Percentiles rank a stretch among this genome's conserved stretches.
phyloP scores from a whole-genome alignment of 208 protist genomes.

The Trichomonas tenax region DNA sequence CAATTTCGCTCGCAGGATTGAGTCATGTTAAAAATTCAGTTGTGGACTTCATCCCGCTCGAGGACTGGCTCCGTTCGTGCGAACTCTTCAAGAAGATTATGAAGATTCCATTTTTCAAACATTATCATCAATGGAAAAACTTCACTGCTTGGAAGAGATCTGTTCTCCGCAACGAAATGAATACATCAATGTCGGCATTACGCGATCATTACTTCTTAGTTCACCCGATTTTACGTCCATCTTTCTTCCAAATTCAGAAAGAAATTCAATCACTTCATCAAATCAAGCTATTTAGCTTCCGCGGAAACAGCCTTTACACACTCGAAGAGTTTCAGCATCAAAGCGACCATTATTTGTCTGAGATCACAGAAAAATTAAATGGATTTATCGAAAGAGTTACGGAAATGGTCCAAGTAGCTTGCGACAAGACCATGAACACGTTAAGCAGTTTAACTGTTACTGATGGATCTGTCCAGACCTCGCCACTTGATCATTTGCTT shows the following conservation, averaged over 20 bases:
- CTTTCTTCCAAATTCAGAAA: neutral
- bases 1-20: neutral
- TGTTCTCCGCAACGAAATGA: neutral
- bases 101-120: constrained; percentile 19
- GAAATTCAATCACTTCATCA: neutral
- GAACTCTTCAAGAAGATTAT: neutral
- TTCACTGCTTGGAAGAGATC: neutral
- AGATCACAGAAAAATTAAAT: neutral
- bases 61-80: constrained; percentile 2
- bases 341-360: neutral
- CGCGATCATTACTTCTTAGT: neutral
- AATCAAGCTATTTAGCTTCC: neutral
- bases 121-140: constrained; percentile 22
- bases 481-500: neutral
- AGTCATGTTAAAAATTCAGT: neutral
- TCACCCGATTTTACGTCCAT: neutral
- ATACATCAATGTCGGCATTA: neutral
- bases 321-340: neutral
- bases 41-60: neutral
- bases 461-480: neutral
- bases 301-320: neutral
- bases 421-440: constrained; percentile 12
- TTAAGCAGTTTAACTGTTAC: neutral
- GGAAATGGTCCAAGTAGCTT: constrained; percentile 10
- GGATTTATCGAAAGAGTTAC: neutral